phyloP scores from a whole-genome alignment of 352 stramenopile species.

The Phytopythium vexans region DNA sequence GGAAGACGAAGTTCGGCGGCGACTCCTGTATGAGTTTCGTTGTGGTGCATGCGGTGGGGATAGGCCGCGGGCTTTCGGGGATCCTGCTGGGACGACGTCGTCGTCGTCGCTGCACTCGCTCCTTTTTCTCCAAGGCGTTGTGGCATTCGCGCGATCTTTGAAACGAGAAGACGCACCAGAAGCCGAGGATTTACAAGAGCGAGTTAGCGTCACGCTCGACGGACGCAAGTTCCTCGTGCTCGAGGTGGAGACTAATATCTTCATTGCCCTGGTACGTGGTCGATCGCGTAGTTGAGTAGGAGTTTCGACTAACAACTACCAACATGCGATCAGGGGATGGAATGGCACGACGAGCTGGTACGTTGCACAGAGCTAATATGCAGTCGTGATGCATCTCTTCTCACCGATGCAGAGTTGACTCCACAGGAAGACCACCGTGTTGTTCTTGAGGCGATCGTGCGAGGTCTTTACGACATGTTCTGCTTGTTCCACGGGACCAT shows the following conservation, averaged over 20 bases:
- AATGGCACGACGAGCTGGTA: slow-evolving; percentile 29
- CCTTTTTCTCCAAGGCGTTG: slow-evolving; percentile 47
- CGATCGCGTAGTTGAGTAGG: background rate
- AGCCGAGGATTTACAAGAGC: slow-evolving; percentile 13
- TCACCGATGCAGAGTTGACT: slow-evolving; percentile 1
- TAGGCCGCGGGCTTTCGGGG: background rate
- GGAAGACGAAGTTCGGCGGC: slow-evolving; percentile 43
- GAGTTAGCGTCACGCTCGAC: slow-evolving; percentile 44
- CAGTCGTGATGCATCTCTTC: background rate
- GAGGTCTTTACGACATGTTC: slow-evolving; percentile 49
- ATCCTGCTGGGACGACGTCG: too few relatives aligned
- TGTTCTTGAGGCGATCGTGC: slow-evolving; percentile 33
- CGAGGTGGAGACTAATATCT: slow-evolving; percentile 59
- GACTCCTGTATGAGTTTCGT: slow-evolving; percentile 35
- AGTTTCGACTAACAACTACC: background rate
- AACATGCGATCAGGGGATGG: slow-evolving; percentile 17
- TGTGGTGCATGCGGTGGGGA: background rate
- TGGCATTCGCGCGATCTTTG: slow-evolving; percentile 47
- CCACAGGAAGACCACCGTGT: slow-evolving; percentile 31
- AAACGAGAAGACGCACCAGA: background rate
- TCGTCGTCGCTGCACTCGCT: slow-evolving; percentile 30
- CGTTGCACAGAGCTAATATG: slow-evolving; percentile 1
- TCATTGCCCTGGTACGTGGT: slow-evolving; percentile 44
- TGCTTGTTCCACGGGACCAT: slow-evolving; percentile 54
- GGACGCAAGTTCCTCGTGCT: slow-evolving; percentile 37